Evolutionary conservation across 352 stramenopile species (phyloP), one percentile per base, ranked within the genome.

Genomic region (Globisporangium orthogonon): DNA sequence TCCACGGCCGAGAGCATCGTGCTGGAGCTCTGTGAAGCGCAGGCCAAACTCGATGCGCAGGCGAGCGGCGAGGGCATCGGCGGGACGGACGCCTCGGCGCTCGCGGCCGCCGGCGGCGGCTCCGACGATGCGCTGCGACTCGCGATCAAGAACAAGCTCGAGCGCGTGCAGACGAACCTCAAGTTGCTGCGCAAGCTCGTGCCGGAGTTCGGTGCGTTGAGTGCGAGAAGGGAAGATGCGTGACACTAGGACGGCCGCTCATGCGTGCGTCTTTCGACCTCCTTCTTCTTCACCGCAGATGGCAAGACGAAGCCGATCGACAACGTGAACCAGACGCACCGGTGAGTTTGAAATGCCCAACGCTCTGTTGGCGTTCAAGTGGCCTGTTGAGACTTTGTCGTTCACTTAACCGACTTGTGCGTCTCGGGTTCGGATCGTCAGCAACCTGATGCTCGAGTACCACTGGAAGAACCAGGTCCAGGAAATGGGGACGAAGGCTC

Each of bases 391-490:
- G 23, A 23, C 23, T 23, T 23, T 2, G 17, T 67, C 18, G 54
- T 14, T 44, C 9, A 31, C 11, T 54, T 2, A 23, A 47, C 7
- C 52, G 50, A 17, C 11, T 13, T 13, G 4, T 43, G 2, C 17
- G 37, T 3, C 37, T 15, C 7, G 11, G 35, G 9, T 41, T 23
- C 23, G 35, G 10, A 41, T 41, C 54, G 29, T 1, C 31, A 82
- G 75, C 52, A 94, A 94, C 61, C 73, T 94, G 54, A 87, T 92
- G 80, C 76, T 94, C 23, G 84, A 94, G 75, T 94, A 92, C 49
- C 82, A 94, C 60, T 94, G 84, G 84, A 94, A 94, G 61, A 91
- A 88, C 62, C 82, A 91, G 49, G 84, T 94, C 49, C 84, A 92
- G 63, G 82, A 94, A 52, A 91, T 94, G 84, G 83, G 80, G 11